A percentile compares a stretch with the other conserved stretches of the same genome.
These are phyloP conservation scores for Aspergillus alliaceus DNA, from an alignment of 2,329 filamentous ascomycete genomes.

Conservation along the genomic window DNA sequence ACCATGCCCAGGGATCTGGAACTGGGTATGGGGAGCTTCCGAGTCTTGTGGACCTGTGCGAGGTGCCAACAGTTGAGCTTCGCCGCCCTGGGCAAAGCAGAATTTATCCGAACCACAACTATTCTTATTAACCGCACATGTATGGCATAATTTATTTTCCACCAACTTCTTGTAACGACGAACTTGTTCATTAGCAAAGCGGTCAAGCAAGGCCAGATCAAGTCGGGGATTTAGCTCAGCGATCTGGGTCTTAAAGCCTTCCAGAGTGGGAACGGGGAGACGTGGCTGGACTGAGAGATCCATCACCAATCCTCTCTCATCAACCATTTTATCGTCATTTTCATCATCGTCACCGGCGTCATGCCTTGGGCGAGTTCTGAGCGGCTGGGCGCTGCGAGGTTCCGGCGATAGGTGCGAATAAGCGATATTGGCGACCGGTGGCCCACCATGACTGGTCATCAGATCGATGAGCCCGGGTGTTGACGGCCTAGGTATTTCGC, in stretches of 20 bases:
- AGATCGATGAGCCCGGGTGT: constrained; percentile 52
- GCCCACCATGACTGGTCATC: constrained; percentile 58
- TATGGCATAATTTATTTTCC: constrained; percentile 68
- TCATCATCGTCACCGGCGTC: constrained; percentile 45
- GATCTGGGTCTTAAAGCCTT: constrained; percentile 76
- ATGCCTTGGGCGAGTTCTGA: constrained; percentile 6
- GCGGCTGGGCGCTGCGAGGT: constrained; percentile 14
- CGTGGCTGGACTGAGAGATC: constrained; percentile 64
- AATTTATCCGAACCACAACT: constrained; percentile 62
- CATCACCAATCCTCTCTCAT: constrained; percentile 62
- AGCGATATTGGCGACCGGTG: constrained; percentile 57
- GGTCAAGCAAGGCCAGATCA: constrained; percentile 68
- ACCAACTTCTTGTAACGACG: constrained; percentile 76
- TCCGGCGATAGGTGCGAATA: constrained; percentile 39
- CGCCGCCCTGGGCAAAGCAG: constrained; percentile 69
- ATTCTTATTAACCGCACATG: constrained; percentile 55
- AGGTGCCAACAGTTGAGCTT: constrained; percentile 61
- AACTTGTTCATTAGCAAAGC: constrained; percentile 79
- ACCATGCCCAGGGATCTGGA: constrained; percentile 57
- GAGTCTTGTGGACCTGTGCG: constrained; percentile 54
- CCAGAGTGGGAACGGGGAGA: constrained; percentile 68
- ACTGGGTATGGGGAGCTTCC: constrained; percentile 56
- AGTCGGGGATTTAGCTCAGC: constrained; percentile 72
- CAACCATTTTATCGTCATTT: constrained; percentile 56
- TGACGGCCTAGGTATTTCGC: constrained; percentile 52